Evolutionary conservation across 345 rosid species (phyloP).

Genomic region (Citrus inodora): DNA sequence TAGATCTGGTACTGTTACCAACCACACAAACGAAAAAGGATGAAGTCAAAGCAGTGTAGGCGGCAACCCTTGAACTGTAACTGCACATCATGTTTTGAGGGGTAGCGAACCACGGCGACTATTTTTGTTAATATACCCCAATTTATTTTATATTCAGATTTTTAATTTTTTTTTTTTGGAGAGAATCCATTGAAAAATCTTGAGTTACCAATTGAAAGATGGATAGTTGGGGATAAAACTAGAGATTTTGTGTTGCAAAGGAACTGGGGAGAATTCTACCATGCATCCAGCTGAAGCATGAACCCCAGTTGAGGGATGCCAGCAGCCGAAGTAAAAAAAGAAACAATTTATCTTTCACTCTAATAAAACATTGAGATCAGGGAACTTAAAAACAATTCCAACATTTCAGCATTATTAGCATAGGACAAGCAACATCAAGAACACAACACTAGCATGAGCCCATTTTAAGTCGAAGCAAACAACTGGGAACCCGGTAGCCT

Average conservation of each 20-base stretch:
- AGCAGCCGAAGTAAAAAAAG: background rate
- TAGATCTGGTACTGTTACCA: background rate
- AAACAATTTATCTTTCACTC: background rate
- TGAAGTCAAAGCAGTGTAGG: background rate
- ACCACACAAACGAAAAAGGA: background rate
- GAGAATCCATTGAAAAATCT: too few relatives aligned
- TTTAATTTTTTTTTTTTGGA: too few relatives aligned
- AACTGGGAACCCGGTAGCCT: background rate
- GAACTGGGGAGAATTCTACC: too few relatives aligned
- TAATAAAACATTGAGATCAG: background rate
- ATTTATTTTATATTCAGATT: too few relatives aligned
- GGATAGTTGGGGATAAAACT: too few relatives aligned
- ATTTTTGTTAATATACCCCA: too few relatives aligned
- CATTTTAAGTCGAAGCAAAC: background rate
- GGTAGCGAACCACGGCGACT: too few relatives aligned
- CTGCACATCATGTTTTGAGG: too few relatives aligned
- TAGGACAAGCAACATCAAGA: background rate
- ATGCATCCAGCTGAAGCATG: too few relatives aligned
- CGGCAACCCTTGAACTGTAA: too few relatives aligned
- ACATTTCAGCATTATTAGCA: background rate
- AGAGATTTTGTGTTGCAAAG: too few relatives aligned
- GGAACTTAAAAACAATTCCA: background rate
- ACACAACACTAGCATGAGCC: background rate
- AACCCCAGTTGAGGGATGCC: background rate
- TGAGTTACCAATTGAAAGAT: too few relatives aligned